phyloP scores from a whole-genome alignment of 1,284 basidiomycete genomes.

The Marasmius oreades region DNA sequence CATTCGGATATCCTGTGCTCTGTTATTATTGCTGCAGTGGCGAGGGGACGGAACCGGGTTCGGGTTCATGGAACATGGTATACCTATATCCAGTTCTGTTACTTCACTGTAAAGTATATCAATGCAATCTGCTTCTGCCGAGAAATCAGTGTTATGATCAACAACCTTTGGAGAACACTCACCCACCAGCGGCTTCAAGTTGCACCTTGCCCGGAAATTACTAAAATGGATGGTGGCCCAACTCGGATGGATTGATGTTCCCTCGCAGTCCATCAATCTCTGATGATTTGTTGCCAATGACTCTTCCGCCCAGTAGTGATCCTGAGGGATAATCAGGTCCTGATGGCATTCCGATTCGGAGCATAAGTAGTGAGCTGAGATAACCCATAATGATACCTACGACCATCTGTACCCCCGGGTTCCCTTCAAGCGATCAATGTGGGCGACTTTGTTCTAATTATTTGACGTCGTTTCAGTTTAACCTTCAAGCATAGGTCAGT shows the following conservation, averaged over 20 bases:
- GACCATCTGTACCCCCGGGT: neutral
- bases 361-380: slow-evolving; percentile 3
- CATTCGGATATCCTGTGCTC: neutral
- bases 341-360: slow-evolving; percentile 1
- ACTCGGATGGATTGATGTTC: slow-evolving; percentile 1
- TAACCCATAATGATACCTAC: neutral
- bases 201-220: neutral
- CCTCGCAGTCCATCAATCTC: slow-evolving; percentile 2
- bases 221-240: neutral
- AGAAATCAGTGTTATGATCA: slow-evolving; percentile 2
- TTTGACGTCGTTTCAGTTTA: neutral
- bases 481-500: slow-evolving; percentile 1
- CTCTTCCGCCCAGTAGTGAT: neutral
- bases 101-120: neutral
- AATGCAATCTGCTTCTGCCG: slow-evolving; percentile 2
- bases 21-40: neutral
- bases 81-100: neutral
- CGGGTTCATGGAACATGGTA: neutral
- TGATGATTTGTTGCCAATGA: neutral
- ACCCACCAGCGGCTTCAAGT: neutral
- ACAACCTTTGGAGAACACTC: neutral
- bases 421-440: neutral
- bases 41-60: neutral
- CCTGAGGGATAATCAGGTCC: neutral
- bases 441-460: neutral